phyloP scores from a whole-genome alignment of 2,329 filamentous ascomycete species.

The Aspergillus ochraceus region DNA sequence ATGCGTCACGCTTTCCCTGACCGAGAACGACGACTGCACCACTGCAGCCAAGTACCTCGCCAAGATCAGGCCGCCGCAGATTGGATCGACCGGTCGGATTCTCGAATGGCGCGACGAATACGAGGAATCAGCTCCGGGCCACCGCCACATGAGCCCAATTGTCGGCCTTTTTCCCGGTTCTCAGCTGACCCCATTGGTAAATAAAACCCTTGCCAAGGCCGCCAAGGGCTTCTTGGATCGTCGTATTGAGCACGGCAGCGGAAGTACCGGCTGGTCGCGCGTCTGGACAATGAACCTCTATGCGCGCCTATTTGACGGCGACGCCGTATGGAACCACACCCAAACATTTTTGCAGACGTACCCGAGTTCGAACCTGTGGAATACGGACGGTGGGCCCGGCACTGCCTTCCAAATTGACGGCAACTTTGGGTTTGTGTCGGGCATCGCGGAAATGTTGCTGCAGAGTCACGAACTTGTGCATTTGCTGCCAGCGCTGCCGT shows the following conservation, averaged over 20 bases:
- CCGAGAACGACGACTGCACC: slow-evolving; percentile 7
- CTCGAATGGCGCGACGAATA: slow-evolving; percentile 38
- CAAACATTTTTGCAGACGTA: slow-evolving; percentile 21
- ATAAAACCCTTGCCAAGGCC: slow-evolving; percentile 27
- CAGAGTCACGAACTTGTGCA: slow-evolving; percentile 36
- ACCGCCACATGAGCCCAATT: slow-evolving; percentile 53
- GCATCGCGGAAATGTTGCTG: slow-evolving; percentile 46
- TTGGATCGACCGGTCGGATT: slow-evolving; percentile 26
- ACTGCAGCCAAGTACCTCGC: background rate
- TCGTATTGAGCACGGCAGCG: slow-evolving; percentile 24
- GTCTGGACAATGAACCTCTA: slow-evolving; percentile 50
- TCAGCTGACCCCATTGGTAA: slow-evolving; percentile 34
- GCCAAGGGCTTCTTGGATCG: slow-evolving; percentile 13
- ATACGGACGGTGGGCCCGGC: slow-evolving; percentile 9
- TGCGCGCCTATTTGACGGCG: slow-evolving; percentile 43
- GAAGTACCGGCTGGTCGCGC: slow-evolving; percentile 51
- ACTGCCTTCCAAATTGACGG: slow-evolving; percentile 51
- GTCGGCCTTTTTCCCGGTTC: slow-evolving; percentile 50
- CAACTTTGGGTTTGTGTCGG: slow-evolving; percentile 49
- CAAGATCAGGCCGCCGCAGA: slow-evolving; percentile 16
- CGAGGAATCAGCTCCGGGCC: slow-evolving; percentile 46
- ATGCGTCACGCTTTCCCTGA: background rate
- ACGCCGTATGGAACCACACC: slow-evolving; percentile 38
- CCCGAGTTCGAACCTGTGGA: slow-evolving; percentile 13
- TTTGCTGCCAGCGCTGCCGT: slow-evolving; percentile 38